Percentiles rank a stretch among this genome's conserved stretches.
Conservation (phyloP, 1,139 yeast genomes). For the Blastobotrys illinoisensis region DNA sequence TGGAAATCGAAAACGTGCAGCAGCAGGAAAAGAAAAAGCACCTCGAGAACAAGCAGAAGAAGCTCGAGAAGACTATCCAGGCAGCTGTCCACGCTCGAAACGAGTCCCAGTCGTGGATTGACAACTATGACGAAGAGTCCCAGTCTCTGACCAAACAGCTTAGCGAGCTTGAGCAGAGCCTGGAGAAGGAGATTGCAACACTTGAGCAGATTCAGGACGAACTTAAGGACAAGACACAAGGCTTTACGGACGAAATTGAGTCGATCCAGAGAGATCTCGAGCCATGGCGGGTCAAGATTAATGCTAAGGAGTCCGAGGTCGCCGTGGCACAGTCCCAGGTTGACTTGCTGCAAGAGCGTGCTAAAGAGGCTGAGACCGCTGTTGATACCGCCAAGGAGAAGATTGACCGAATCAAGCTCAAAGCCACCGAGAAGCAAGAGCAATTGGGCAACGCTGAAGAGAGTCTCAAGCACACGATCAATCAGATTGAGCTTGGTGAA, state of each 20-base stretch:
- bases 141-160: slow-evolving; percentile 34
- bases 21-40: slow-evolving; percentile 70
- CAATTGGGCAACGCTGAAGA: slow-evolving; percentile 30
- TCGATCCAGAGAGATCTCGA: slow-evolving; percentile 59
- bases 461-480: slow-evolving; percentile 41
- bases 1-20: slow-evolving; percentile 50
- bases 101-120: slow-evolving; percentile 45
- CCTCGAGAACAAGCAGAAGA: slow-evolving; percentile 52
- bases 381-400: slow-evolving; percentile 44
- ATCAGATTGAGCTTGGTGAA: slow-evolving; percentile 54
- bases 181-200: slow-evolving; percentile 49
- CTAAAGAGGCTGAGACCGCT: slow-evolving; percentile 41
- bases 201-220: slow-evolving; percentile 60
- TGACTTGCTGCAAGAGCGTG: slow-evolving; percentile 51
- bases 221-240: slow-evolving; percentile 68
- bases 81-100: slow-evolving; percentile 36
- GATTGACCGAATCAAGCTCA: slow-evolving; percentile 44
- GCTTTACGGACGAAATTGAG: slow-evolving; percentile 58
- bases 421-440: slow-evolving; percentile 49
- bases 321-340: slow-evolving; percentile 62
- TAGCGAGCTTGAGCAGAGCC: slow-evolving; percentile 40
- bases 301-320: slow-evolving; percentile 59
- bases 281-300: slow-evolving; percentile 77
- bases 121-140: slow-evolving; percentile 43
- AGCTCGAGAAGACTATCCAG: slow-evolving; percentile 47